Evolutionary conservation across 2,329 filamentous ascomycete species (phyloP).

Genomic region (Basipetospora chlamydospora): DNA sequence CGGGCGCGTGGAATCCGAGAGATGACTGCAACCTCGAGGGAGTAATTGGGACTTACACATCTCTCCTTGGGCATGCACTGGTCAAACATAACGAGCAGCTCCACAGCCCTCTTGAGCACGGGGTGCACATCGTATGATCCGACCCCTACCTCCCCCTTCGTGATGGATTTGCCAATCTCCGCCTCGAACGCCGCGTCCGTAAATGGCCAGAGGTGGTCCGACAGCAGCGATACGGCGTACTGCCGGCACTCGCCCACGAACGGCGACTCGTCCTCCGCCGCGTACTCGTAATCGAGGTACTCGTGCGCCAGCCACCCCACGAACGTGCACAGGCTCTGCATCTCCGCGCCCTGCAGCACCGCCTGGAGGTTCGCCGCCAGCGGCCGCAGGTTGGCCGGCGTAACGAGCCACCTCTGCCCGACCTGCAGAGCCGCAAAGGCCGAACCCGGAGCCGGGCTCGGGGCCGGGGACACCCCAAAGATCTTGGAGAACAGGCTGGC

Average conservation of each 20-base stretch:
- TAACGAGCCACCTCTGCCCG: conserved; percentile 35
- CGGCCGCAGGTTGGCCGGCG: conserved; percentile 38
- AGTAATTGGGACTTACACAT: conserved; percentile 42
- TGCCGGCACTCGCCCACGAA: conserved; percentile 40
- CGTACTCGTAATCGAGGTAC: conserved; percentile 39
- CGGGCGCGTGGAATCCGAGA: no score
- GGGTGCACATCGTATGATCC: conserved; percentile 36
- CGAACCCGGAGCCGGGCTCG: conserved; percentile 32
- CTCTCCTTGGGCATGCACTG: conserved; percentile 49
- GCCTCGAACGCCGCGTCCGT: conserved; percentile 38
- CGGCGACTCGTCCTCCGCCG: conserved; percentile 41
- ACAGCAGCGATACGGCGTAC: conserved; percentile 38
- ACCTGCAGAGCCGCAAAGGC: conserved; percentile 35
- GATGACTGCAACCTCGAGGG: no score
- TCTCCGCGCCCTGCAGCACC: conserved; percentile 29
- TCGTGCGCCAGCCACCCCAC: conserved; percentile 44
- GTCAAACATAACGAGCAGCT: conserved; percentile 47
- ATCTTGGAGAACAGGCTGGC: conserved; percentile 36
- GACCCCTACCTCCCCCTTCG: conserved; percentile 30
- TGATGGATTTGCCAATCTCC: conserved; percentile 39
- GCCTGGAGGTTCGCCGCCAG: conserved; percentile 34
- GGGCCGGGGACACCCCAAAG: conserved; percentile 40
- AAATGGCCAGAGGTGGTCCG: conserved; percentile 43
- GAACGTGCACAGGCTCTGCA: conserved; percentile 38
- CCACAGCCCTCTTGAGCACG: conserved; percentile 38